Conservation (phyloP, 2,329 filamentous ascomycete genomes). For the Beauveria sp. region DNA sequence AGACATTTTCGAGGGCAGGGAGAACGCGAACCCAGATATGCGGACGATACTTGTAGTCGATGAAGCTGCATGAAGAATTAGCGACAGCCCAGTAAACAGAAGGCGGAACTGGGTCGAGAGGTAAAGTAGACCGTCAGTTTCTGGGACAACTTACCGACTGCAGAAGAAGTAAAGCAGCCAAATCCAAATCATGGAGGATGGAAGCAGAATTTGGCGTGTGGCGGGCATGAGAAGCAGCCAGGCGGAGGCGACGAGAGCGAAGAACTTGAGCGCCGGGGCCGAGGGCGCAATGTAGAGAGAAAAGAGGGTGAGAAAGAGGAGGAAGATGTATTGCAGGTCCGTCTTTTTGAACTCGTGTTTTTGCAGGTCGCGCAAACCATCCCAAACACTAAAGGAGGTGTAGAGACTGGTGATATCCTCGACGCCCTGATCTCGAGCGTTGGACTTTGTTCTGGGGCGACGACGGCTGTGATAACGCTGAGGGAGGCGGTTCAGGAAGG, state of each 20-base stretch:
- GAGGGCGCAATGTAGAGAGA: conserved; percentile 76
- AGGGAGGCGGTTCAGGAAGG: conserved; percentile 35
- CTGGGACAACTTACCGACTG: conserved; percentile 65
- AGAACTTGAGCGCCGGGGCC: conserved; percentile 70
- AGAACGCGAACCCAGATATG: conserved; percentile 94
- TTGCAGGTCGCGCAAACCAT: conserved; percentile 69
- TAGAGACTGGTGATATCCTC: conserved; percentile 68
- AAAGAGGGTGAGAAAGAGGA: conserved; percentile 71
- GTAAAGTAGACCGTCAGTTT: not conserved
- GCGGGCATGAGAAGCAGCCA: conserved; percentile 71
- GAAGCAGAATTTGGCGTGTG: conserved; percentile 85
- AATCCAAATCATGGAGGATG: conserved; percentile 74
- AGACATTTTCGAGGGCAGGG: conserved; percentile 88
- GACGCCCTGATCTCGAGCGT: conserved; percentile 23
- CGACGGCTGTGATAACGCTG: conserved; percentile 32
- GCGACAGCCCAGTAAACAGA: not conserved
- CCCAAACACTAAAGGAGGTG: conserved; percentile 72
- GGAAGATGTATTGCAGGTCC: conserved; percentile 76
- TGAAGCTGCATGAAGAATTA: conserved; percentile 54
- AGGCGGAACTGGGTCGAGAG: no score
- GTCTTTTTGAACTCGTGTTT: conserved; percentile 73
- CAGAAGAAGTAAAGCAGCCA: conserved; percentile 91
- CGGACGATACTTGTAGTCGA: conserved; percentile 79
- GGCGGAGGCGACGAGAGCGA: conserved; percentile 58
- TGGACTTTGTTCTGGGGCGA: conserved; percentile 33